Evolutionary conservation across 164 flowering plant species (phyloP).

Genomic region (Umbilicus rupestris): DNA sequence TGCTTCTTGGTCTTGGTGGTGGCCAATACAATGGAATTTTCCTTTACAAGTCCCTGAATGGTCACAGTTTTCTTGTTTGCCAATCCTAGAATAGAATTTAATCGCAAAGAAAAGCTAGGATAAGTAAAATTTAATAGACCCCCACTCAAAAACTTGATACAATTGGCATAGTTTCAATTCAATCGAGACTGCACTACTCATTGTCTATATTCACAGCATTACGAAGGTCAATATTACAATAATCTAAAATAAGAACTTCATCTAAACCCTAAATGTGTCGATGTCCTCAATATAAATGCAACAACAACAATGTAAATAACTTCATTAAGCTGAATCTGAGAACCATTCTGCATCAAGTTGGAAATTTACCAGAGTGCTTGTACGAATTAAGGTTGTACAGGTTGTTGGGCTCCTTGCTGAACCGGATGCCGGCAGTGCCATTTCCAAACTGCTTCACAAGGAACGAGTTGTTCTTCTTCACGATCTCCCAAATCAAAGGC

Average conservation of each 20-base stretch:
- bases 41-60: constrained; percentile 54
- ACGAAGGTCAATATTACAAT: too few species aligned
- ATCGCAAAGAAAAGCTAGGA: not conserved
- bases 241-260: too few species aligned
- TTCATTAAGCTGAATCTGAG: too few species aligned
- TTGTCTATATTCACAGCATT: too few species aligned
- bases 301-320: not conserved
- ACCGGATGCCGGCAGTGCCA: constrained; percentile 48
- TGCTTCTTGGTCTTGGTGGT: constrained; percentile 81
- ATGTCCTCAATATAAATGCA: not conserved
- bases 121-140: too few species aligned
- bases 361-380: constrained; percentile 69
- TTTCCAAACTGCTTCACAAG: constrained; percentile 80
- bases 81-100: constrained; percentile 27
- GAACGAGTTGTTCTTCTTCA: constrained; percentile 82
- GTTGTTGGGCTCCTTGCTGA: constrained; percentile 81
- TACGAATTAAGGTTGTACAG: constrained; percentile 72
- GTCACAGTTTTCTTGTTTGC: constrained; percentile 78
- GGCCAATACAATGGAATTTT: constrained; percentile 48
- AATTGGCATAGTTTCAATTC: too few species aligned
- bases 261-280: too few species aligned
- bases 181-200: too few species aligned
- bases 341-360: not conserved
- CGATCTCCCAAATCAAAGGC: constrained; percentile 85
- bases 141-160: too few species aligned